Conservation (phyloP, 2,329 filamentous ascomycete species). For the Trichophyton rubrum region DNA sequence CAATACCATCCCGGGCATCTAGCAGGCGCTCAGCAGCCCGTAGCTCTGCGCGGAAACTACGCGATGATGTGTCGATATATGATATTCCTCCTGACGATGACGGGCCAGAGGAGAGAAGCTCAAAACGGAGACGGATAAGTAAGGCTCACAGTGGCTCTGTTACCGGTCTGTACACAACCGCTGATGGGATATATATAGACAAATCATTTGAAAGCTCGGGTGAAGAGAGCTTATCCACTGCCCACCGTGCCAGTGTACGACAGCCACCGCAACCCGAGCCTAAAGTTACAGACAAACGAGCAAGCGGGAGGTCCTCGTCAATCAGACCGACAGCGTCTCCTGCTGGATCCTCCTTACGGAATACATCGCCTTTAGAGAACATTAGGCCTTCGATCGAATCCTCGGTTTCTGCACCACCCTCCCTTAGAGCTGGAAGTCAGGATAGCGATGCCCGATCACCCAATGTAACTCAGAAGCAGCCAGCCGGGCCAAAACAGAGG, state of each 20-base stretch:
- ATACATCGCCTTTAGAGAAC: not conserved
- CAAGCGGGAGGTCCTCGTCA: not conserved
- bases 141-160: not conserved
- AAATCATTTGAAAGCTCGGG: not conserved
- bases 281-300: not conserved
- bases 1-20: conserved; percentile 12
- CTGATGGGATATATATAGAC: not conserved
- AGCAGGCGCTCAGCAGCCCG: conserved; percentile 14
- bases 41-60: conserved; percentile 19
- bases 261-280: not conserved
- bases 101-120: conserved; percentile 13
- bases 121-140: conserved; percentile 14
- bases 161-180: not conserved
- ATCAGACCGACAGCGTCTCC: not conserved
- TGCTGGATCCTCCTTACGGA: not conserved
- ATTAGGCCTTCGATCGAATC: not conserved
- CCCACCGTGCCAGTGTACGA: not conserved
- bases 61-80: conserved; percentile 20
- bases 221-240: not conserved
- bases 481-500: not conserved
- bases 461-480: not conserved
- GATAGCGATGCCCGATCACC: not conserved
- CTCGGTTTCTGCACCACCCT: not conserved
- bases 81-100: conserved; percentile 26
- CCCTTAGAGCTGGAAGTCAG: not conserved